Evolutionary conservation across 2,329 filamentous ascomycete genomes (phyloP), one percentile per base, ranked within the genome.

Genomic region (Aspergillus uvarum): DNA sequence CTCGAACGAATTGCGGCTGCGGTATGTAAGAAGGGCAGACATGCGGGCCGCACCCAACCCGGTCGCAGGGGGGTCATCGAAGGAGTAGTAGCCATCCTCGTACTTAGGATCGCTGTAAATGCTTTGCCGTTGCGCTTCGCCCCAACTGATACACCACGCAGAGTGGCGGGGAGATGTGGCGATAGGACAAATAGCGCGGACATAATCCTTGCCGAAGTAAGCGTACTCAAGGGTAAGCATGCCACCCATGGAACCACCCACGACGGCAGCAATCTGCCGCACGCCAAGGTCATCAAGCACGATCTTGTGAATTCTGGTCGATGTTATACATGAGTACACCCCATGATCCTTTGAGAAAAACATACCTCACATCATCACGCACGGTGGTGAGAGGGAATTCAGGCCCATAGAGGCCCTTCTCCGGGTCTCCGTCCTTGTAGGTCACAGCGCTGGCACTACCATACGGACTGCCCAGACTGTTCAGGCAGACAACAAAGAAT

Each of bases 71-170:
- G 93, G 93, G 68, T 98, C 92, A 32, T 90, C 84, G 69, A 95
- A 96, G 1, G 87, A 71, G 74, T 98, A 99, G 78, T 97, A 98
- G 49, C 95, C 95, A 71, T 98, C 93, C 63, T 97, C 92, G 76
- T 99, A 99, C 80, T 97, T 98, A 32, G 95, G 95, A 74, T 99
- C 95, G 44, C 92, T 93, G 78, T 98, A 99, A 74, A 99, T 98
- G 82, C 81, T 81, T 66, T 85, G 82, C 59, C 83, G 73, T 67
- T 85, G 83, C 7, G 82, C 80, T 70, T 86, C 83, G 3, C 81
- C 82, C 83, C 83, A 85, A 61, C 82, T 83, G 58, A 85, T 86
- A 49, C 82, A 83, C 83, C 83, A 86, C 2, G 82, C 82, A 47
- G 82, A 82, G 62, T 85, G 83, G 21, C 82, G 79, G 21, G 81